phyloP scores from a whole-genome alignment of 208 protist genomes.

The Phytomonas sp. region DNA sequence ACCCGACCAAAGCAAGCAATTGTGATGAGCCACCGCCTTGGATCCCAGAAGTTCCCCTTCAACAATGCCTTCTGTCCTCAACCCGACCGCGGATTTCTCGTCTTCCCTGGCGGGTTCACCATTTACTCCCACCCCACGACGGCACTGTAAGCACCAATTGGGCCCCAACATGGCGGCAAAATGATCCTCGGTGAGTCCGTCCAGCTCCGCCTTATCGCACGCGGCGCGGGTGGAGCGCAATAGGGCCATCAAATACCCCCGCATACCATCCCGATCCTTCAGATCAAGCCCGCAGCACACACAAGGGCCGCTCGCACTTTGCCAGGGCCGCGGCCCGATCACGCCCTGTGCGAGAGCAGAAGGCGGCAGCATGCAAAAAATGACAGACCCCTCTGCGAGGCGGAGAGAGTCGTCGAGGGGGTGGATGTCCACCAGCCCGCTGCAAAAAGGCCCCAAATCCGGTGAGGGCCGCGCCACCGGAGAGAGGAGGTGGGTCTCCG shows the following conservation, averaged over 20 bases:
- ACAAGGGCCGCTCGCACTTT: conserved; percentile 22
- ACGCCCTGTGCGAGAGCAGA: neutral
- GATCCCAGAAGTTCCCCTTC: neutral
- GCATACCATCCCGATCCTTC: conserved; percentile 28
- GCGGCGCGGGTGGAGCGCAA: conserved; percentile 25
- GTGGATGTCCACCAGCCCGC: too few species aligned
- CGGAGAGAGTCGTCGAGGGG: too few species aligned
- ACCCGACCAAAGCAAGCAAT: conserved; percentile 68
- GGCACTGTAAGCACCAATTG: conserved; percentile 38
- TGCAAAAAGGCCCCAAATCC: too few species aligned
- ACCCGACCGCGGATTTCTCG: neutral
- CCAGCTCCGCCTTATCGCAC: conserved; percentile 37
- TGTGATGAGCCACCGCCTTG: conserved; percentile 36
- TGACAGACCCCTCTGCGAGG: too few species aligned
- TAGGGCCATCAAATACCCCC: conserved; percentile 32
- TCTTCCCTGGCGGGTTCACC: too few species aligned
- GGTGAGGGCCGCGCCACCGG: too few species aligned
- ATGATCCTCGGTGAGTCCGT: conserved; percentile 32
- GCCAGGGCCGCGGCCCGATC: neutral
- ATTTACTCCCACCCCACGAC: neutral
- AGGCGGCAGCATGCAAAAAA: neutral
- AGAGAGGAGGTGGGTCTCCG: too few species aligned
- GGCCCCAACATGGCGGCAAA: conserved; percentile 49
- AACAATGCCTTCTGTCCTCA: neutral
- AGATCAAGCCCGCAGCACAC: conserved; percentile 61